Conservation (phyloP, 2,329 filamentous ascomycete genomes). For the Exophiala xenobiotica region DNA sequence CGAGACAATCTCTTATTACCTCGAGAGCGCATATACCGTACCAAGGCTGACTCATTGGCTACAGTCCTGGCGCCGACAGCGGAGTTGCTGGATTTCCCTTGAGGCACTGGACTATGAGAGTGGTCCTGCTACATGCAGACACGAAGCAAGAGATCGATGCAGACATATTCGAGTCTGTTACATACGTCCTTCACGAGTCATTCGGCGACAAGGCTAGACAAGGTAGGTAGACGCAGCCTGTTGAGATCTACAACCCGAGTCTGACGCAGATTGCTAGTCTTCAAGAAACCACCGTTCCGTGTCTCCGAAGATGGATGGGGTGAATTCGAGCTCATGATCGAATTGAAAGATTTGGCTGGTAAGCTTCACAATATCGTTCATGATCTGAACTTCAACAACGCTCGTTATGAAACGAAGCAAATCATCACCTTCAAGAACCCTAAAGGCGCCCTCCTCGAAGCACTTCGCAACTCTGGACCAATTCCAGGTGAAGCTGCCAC, state of each 20-base stretch:
- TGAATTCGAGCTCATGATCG: slow-evolving; percentile 93
- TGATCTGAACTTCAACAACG: slow-evolving; percentile 85
- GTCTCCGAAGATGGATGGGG: slow-evolving; percentile 97
- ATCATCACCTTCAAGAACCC: slow-evolving; percentile 79
- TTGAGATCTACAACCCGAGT: slow-evolving; percentile 1
- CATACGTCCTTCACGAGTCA: slow-evolving; percentile 89
- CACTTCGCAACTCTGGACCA: slow-evolving; percentile 79
- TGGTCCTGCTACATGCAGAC: slow-evolving; percentile 63
- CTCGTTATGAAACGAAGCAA: slow-evolving; percentile 80
- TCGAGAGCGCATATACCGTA: neutral
- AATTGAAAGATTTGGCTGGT: slow-evolving; percentile 71
- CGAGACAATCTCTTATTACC: too few species aligned
- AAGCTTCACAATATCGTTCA: slow-evolving; percentile 83
- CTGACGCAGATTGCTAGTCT: slow-evolving; percentile 51
- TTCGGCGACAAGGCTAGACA: slow-evolving; percentile 80
- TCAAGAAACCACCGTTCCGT: slow-evolving; percentile 81
- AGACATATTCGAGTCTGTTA: slow-evolving; percentile 84
- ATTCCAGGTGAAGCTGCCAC: slow-evolving; percentile 68
- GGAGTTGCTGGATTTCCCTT: slow-evolving; percentile 87
- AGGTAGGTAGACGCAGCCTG: slow-evolving; percentile 57
- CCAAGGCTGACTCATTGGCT: slow-evolving; percentile 12
- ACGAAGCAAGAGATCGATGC: slow-evolving; percentile 80
- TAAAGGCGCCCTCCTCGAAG: slow-evolving; percentile 68
- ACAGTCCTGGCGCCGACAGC: slow-evolving; percentile 70
- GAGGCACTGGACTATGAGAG: slow-evolving; percentile 84